Base-by-base conservation (phyloP, 2,329 filamentous ascomycete genomes). In the Ceratocystis albifundus region DNA sequence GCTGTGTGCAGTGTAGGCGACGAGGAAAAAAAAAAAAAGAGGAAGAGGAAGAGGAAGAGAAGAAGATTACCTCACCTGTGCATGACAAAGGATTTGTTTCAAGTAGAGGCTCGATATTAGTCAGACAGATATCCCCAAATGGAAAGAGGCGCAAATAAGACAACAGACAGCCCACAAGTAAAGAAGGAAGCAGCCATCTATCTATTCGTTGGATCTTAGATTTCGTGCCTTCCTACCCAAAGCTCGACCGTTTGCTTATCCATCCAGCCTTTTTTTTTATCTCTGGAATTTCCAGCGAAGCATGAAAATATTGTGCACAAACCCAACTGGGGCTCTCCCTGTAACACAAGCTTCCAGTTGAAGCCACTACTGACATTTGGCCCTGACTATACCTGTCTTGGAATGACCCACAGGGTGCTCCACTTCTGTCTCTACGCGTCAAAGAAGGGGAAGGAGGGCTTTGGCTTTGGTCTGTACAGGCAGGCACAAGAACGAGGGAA, bases 81-180 rank as follows among this genome's bases (percentile, higher is more conserved):
- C 53, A 57, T 57, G 53, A 57, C 17, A 28, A 12, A 57, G 53
- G 53, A 57, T 57, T 57, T 57, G 53, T 57, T 57, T 57, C 53
- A 57, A 17, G 53, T 57, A 32, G 22, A 32, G 12, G 28, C 53
- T 57, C 28, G 53, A 32, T 25, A 12, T 57, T 57, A 57, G 53
- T 32, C 53, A 57, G 53, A 57, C 28, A 30, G 10, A 17, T 28
- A 10, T 4, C 12, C 36, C 36, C 36, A 41, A 41, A 12, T 32
- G 53, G 53, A 32, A 7, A 57, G 20, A 57, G 15, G 48, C 48
- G 22, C n/a, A 25, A 53, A 28, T 5, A 15, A 32, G 53, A n/a
- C 22, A 25, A 25, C 12, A 3, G 17, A 20, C 8, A 17, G 4
- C 17, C 25, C 20, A 28, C 17, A 28, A 28, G 10, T 32, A 30